Conservation (phyloP, 176 grass and related monocot species). For the Elymus sibiricus region DNA sequence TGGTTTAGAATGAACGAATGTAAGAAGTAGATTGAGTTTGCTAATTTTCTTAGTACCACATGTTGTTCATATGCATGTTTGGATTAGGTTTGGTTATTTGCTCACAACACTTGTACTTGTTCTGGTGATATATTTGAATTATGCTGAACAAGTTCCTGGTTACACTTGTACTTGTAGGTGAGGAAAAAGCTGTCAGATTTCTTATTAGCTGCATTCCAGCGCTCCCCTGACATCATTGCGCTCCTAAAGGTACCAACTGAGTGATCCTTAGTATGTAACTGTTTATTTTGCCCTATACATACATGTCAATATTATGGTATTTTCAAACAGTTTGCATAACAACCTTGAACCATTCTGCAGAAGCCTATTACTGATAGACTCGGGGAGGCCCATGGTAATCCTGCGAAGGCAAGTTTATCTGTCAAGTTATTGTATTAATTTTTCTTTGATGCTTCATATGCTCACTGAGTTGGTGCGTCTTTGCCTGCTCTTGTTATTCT, state of each 20-base stretch:
- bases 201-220: conserved; percentile 76
- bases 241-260: conserved; percentile 67
- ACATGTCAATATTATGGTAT: neutral
- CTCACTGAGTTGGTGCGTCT: neutral
- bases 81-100: conserved; percentile 6
- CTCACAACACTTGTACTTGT: neutral
- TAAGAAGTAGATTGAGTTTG: neutral
- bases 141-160: conserved; percentile 1
- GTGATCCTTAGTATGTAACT: neutral
- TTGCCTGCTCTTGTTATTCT: neutral
- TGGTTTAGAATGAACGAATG: neutral
- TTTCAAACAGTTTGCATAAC: conserved; percentile 21
- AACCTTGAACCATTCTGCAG: conserved; percentile 47
- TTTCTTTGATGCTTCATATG: neutral
- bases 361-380: conserved; percentile 93
- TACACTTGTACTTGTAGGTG: too few species aligned
- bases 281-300: conserved; percentile 11
- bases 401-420: conserved; percentile 68
- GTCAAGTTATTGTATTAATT: neutral
- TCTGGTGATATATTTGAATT: conserved; percentile 16
- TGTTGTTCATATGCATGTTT: conserved; percentile 8
- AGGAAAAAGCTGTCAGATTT: conserved; percentile 88
- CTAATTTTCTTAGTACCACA: neutral
- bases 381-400: conserved; percentile 74
- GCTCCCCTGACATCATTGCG: conserved; percentile 74